Evolutionary conservation across 1,139 yeast species (phyloP).

Genomic region (Kurtzmaniella quercitrusa): DNA sequence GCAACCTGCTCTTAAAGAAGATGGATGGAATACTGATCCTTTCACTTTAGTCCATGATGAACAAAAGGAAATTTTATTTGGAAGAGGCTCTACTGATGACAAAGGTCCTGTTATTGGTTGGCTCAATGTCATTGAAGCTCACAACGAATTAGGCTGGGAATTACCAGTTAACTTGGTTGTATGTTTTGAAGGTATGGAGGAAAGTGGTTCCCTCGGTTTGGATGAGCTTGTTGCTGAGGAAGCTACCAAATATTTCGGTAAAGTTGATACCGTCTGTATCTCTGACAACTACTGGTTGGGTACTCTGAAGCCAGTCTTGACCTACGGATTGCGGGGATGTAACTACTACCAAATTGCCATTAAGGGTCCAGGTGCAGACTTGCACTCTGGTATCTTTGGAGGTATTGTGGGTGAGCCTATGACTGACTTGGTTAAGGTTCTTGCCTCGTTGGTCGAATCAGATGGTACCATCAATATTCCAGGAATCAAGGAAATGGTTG

Average conservation of each 20-base stretch:
- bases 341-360: conserved; percentile 82
- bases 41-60: conserved; percentile 61
- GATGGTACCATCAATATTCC: conserved; percentile 82
- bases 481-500: conserved; percentile 91
- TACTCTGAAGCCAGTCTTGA: conserved; percentile 90
- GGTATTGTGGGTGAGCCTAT: conserved; percentile 97
- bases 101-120: conserved; percentile 98
- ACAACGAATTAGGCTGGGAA: conserved; percentile 75
- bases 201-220: conserved; percentile 90
- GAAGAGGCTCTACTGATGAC: conserved; percentile 96
- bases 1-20: conserved; percentile 89
- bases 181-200: conserved; percentile 99
- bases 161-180: conserved; percentile 89
- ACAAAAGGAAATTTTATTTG: conserved; percentile 64
- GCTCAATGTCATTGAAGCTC: conserved; percentile 92
- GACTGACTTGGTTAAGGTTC: conserved; percentile 81
- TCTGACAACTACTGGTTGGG: conserved; percentile 99
- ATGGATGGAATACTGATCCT: conserved; percentile 96
- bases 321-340: conserved; percentile 96
- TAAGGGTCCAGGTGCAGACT: conserved; percentile 93
- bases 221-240: conserved; percentile 79
- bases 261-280: conserved; percentile 91
- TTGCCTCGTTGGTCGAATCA: conserved; percentile 73
- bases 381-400: conserved; percentile 97
- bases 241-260: conserved; percentile 74